Base-by-base conservation (phyloP, 169 alveolate species). In the Besnoitia besnoiti region DNA sequence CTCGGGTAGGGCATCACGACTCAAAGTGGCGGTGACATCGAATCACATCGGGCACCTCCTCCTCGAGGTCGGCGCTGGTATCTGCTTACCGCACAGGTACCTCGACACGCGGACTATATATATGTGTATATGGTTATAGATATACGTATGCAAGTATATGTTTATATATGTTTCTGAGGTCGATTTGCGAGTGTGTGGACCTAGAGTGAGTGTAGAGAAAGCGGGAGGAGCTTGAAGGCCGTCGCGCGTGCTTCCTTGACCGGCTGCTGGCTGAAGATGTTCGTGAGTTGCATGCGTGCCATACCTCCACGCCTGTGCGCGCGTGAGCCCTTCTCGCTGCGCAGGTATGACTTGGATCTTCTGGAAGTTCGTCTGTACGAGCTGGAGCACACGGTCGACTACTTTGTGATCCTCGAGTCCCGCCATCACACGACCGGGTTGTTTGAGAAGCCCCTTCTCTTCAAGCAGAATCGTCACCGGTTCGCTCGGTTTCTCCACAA, bases 341-440 rank as follows among this genome's bases (percentile, higher is more conserved):
- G 35, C 87, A 90, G 93, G 16, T 90, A 77, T 47, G 93, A 90
- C 79, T 39, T 90, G 84, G 93, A 90, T 24, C 44, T 90, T 27
- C 42, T 90, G 73, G 93, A 90, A 37, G 44, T 90, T 42, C 93
- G 93, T 5, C 50, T 33, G 40, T 85, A 90, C 84, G 93, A 90
- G 84, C 51, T 76, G 46, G 37, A 90, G 7, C 89, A 90, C 27
- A 7, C 93, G 0, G 93, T 76, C 21, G 93, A 90, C 42, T 90
- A 90, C 46, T 90, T 90, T 40, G 93, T 90, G 16, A 82, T 90
- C 0, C 42, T 85, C 35, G 93, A 90, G 62, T 85, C 93, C 27
- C 93, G 46, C 44, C 93, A 90, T 21, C 93, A 90, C 67, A 90
- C 93, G 35, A 30, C 82, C 51, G 93, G 93, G 24, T 49, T 90